Base-by-base conservation (phyloP, 495 filamentous ascomycete species). In the Tirmania nivea region DNA sequence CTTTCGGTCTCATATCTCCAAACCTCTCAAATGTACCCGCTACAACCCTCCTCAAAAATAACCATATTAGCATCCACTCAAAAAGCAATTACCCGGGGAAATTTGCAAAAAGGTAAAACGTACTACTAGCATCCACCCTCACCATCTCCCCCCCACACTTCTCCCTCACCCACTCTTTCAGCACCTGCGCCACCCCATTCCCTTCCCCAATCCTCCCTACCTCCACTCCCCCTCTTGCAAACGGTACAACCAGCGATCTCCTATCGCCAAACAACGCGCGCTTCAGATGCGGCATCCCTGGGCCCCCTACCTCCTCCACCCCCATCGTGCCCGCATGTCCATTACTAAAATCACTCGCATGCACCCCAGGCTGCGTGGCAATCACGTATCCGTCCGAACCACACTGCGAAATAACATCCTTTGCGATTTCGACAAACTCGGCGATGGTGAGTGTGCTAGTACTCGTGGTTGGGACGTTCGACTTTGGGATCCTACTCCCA, bases 301-400 rank as follows among this genome's bases (percentile, higher is more conserved):
- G 21, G 55, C 31, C 25, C 49, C 35, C 59, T 17, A 53, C 60
- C 47, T 69, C 72, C 19, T 60, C 58, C 14, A 54, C 56, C 36
- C 53, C 49, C 11, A 84, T 45, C 54, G 74, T 59, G 10, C 82
- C 83, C 8, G 74, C 63, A 14, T 84, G 79, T 55, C 86, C 83
- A 36, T 74, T 69, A 14, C 84, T 68, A 60, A 79, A 78, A 63
- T 86, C 81, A 54, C 69, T 70, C 51, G 78, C 77, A 61, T 83
- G 76, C 39, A 87, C 70, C 52, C 84, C 80, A 4, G 86, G 83
- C 59, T 92, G 86, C 17, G 76, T 77, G 52, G 89, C 76, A 57
- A 96, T 67, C 63, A 94, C 69, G 71, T 94, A 95, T 47, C 75
- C 76, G 35, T 81, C 74, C 3, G 84, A 85, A 1, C 78, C 76